Percentiles rank a stretch among this genome's conserved stretches.
Evolutionary conservation across 768 basidiomycete species (phyloP).

Genomic region (Lentinula lateritia): DNA sequence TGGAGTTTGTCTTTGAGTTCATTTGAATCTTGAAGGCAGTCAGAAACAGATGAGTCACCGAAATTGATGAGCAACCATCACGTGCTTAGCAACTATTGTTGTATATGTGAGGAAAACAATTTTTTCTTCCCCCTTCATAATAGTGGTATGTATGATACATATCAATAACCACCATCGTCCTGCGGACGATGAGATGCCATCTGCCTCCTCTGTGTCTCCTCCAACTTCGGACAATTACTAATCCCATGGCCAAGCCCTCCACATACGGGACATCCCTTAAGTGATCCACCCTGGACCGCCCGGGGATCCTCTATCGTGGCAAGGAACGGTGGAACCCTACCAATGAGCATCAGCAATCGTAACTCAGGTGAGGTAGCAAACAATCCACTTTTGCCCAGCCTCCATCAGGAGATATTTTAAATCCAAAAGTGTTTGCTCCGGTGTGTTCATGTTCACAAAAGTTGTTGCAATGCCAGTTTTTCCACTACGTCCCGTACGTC

Average conservation of each 20-base stretch:
- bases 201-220: constrained; percentile 86
- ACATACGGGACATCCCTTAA: constrained; percentile 93
- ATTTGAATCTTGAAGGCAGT: not conserved
- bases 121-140: too few species aligned
- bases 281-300: constrained; percentile 65
- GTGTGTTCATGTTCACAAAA: constrained; percentile 97
- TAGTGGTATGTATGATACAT: too few species aligned
- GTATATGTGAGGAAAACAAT: too few species aligned
- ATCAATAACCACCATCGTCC: constrained; percentile 53
- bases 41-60: not conserved
- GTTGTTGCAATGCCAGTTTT: constrained; percentile 99
- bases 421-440: constrained; percentile 94
- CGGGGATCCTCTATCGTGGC: constrained; percentile 87
- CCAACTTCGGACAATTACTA: constrained; percentile 93
- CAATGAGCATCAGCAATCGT: not conserved
- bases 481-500: constrained; percentile 94
- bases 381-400: constrained; percentile 89
- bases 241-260: constrained; percentile 97
- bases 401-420: constrained; percentile 96
- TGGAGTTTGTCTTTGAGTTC: not conserved
- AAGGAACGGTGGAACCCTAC: constrained; percentile 91
- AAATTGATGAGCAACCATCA: constrained; percentile 4
- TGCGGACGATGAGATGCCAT: constrained; percentile 80
- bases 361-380: not conserved
- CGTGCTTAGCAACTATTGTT: not conserved